These are phyloP conservation scores for Cucurbita ficifolia DNA, from an alignment of 306 rosid genomes.

Conservation along the genomic window DNA sequence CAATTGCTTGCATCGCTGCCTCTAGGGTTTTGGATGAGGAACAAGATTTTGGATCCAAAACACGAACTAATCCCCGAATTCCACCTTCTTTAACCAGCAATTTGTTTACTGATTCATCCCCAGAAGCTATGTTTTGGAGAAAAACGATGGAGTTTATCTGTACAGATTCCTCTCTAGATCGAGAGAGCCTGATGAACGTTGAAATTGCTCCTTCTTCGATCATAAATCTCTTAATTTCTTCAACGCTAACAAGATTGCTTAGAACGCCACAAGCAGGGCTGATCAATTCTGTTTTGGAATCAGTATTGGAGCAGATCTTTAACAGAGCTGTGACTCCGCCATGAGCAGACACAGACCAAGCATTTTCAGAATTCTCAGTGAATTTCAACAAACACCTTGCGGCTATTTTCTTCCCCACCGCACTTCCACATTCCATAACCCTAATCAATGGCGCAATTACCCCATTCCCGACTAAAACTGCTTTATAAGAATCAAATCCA, in stretches of 20 bases:
- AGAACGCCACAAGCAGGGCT: constrained; percentile 58
- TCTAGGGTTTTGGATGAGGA: constrained; percentile 40
- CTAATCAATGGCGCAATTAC: constrained; percentile 49
- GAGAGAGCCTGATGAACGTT: constrained; percentile 32
- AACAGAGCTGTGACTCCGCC: constrained; percentile 72
- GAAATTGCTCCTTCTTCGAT: constrained; percentile 60
- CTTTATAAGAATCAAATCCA: constrained; percentile 38
- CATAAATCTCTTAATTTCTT: constrained; percentile 74
- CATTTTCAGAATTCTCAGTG: constrained; percentile 71
- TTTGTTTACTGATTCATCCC: constrained; percentile 40
- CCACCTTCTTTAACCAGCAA: constrained; percentile 60
- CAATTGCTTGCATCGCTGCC: constrained; percentile 47
- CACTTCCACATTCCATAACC: constrained; percentile 59
- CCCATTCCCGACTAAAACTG: constrained; percentile 39
- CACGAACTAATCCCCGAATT: constrained; percentile 32
- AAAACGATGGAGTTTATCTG: constrained; percentile 50
- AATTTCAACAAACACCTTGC: constrained; percentile 43
- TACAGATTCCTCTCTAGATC: constrained; percentile 45
- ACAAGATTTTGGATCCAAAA: constrained; percentile 37
- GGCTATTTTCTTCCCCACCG: constrained; percentile 31
- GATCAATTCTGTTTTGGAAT: constrained; percentile 35
- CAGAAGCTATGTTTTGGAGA: constrained; percentile 46
- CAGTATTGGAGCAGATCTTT: constrained; percentile 35
- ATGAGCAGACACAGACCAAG: constrained; percentile 84
- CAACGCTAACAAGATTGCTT: constrained; percentile 53